Evolutionary conservation across 805 yeast genomes (phyloP), one percentile per base, ranked within the genome.

Genomic region (Metschnikowia arizonensis): DNA sequence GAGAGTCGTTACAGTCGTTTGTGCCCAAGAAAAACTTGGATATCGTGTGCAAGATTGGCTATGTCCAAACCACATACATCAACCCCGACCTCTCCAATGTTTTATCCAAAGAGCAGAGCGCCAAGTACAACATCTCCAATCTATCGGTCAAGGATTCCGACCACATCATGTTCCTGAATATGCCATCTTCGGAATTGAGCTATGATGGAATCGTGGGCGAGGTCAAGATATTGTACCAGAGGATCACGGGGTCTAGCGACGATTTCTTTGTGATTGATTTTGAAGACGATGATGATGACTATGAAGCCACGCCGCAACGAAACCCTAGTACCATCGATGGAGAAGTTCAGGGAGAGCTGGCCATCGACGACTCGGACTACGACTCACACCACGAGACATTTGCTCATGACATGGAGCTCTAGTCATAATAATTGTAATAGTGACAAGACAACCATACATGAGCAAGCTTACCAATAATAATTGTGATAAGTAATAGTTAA

Each of bases 251-350:
- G 8, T 79, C 95, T 1, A 93, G 86, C 61, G 97, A 91, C 57
- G 98, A 91, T 65, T 93, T 93, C 68, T 91, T 91, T 61, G 96
- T 88, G 63, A 87, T 91, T 33, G 98, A 91, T 65, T 91, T 91
- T 60, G 97, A 91, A 65, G 98, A 91, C 62, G 97, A 89, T 17
- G 96, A 86, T 35, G 90, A 82, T 29, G 74, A 71, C 4, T 56
- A 59, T 39, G 39, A 30, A 15, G 38, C 33, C n/a, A 11, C 34
- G 4, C 14, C 42, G 11, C 42, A 29, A 25, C 24, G 42, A 19
- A 15, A 8, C 21, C 15, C 35, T 7, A 32, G 12, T 17, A 30
- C 36, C 26, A 44, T 18, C 17, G 50, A 23, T 18, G 32, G 42
- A 31, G 61, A 50, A 25, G 49, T 21, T 10, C 36, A 11, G 25